These are phyloP conservation scores for Allomyces arbusculus DNA, from an alignment of 192 early-diverging fungal species.

Conservation along the genomic window DNA sequence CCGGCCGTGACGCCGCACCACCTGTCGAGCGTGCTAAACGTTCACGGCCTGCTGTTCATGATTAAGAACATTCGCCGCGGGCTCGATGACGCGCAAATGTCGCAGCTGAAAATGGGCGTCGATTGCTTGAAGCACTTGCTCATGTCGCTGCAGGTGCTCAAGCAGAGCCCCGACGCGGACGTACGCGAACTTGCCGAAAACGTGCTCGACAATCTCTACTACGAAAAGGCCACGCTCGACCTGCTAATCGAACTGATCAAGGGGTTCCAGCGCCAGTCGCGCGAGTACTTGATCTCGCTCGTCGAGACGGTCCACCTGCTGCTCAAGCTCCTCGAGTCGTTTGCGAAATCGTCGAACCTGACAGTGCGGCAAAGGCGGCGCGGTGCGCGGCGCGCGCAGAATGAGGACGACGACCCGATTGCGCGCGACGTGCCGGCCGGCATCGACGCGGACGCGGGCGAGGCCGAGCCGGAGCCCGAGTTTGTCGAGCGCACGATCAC, in stretches of 20 bases:
- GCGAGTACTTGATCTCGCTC: background rate
- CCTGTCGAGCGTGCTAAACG: background rate
- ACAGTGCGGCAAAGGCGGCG: background rate
- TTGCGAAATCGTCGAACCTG: constrained; percentile 1
- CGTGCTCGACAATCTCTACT: constrained; percentile 5
- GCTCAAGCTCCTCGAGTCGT: constrained; percentile 4
- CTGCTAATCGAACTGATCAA: background rate
- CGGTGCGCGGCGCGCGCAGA: too few relatives aligned
- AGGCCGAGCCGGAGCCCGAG: background rate
- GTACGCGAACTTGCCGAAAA: constrained; percentile 2
- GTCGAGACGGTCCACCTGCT: constrained; percentile 5
- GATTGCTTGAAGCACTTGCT: background rate
- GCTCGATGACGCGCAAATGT: background rate
- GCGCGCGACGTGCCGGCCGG: background rate
- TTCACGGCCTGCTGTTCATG: background rate
- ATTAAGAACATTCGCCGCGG: background rate
- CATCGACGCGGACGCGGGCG: background rate
- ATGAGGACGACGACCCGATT: background rate
- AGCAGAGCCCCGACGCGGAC: background rate
- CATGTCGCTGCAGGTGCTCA: background rate
- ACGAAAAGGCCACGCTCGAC: constrained; percentile 1
- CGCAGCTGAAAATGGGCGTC: background rate
- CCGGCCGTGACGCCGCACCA: background rate
- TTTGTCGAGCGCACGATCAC: background rate
- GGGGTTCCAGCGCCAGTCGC: background rate